These are phyloP conservation scores for Pisolithus orientalis DNA, from an alignment of 768 basidiomycete species.

Conservation along the genomic window DNA sequence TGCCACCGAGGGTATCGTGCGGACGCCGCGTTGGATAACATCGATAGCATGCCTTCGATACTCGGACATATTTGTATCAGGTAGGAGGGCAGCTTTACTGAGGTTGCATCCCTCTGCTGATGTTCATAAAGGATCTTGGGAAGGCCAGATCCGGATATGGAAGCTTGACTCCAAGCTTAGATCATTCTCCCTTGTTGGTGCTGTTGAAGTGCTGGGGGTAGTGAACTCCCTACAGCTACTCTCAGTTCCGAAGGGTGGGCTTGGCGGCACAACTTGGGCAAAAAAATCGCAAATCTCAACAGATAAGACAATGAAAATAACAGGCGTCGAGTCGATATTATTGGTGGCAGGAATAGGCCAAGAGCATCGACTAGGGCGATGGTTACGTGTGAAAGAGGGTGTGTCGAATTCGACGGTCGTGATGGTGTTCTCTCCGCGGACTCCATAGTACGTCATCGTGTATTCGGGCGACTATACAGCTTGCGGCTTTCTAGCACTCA, in stretches of 20 bases:
- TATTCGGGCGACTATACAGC: background rate
- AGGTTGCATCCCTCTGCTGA: background rate
- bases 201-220: constrained; percentile 65
- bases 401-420: constrained; percentile 70
- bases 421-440: constrained; percentile 46
- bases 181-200: constrained; percentile 65
- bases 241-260: constrained; percentile 37
- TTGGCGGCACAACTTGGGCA: constrained; percentile 41
- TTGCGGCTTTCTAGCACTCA: background rate
- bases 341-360: constrained; percentile 80
- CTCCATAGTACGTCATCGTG: constrained; percentile 2
- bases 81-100: constrained; percentile 34
- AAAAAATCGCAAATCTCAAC: constrained; percentile 8
- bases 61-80: constrained; percentile 87
- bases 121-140: constrained; percentile 75
- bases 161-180: constrained; percentile 74
- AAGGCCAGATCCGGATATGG: constrained; percentile 87
- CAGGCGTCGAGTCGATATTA: constrained; percentile 36
- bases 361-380: constrained; percentile 86
- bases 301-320: constrained; percentile 28
- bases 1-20: constrained; percentile 67
- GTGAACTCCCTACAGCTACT: constrained; percentile 88
- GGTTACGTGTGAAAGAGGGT: constrained; percentile 70
- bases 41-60: constrained; percentile 77
- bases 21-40: constrained; percentile 88